phyloP scores from a whole-genome alignment of 768 basidiomycete species.

The Leccinum boreale region DNA sequence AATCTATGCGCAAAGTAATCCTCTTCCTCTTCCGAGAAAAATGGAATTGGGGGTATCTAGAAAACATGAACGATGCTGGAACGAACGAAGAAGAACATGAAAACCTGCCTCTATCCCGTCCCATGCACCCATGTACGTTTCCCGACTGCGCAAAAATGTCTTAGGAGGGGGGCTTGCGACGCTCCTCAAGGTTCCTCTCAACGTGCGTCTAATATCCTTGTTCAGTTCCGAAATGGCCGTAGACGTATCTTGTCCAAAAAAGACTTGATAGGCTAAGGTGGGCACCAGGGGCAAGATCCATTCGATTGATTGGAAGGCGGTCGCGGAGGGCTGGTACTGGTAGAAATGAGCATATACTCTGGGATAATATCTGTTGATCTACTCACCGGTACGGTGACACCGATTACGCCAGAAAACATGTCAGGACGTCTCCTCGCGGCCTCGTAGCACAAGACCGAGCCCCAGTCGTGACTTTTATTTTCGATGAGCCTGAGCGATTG shows the following conservation, averaged over 20 bases:
- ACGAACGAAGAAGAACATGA: neutral
- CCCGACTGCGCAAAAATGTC: constrained; percentile 46
- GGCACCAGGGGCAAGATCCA: constrained; percentile 42
- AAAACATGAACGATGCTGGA: neutral
- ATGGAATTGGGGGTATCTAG: constrained; percentile 60
- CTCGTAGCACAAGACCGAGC: constrained; percentile 63
- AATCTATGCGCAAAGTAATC: constrained; percentile 70
- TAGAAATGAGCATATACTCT: neutral
- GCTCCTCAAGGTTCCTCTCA: constrained; percentile 55
- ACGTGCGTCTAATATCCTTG: constrained; percentile 50
- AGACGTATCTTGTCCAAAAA: constrained; percentile 50
- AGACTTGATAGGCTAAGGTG: constrained; percentile 60
- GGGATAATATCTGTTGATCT: neutral
- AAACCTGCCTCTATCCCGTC: constrained; percentile 25
- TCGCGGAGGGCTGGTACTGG: constrained; percentile 59
- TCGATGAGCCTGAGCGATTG: neutral
- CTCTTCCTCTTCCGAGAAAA: constrained; percentile 59
- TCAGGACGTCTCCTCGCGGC: constrained; percentile 67
- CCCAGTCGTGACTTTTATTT: constrained; percentile 70
- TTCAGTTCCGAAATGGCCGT: constrained; percentile 53
- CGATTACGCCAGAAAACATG: constrained; percentile 55
- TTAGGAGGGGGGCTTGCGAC: constrained; percentile 54
- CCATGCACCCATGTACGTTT: constrained; percentile 55
- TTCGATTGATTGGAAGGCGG: constrained; percentile 45
- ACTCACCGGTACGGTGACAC: constrained; percentile 58